A percentile compares a stretch with the other conserved stretches of the same genome.
These are phyloP conservation scores for Bonia amplexicaulis DNA, from an alignment of 176 grass and related monocot genomes.

Conservation along the genomic window DNA sequence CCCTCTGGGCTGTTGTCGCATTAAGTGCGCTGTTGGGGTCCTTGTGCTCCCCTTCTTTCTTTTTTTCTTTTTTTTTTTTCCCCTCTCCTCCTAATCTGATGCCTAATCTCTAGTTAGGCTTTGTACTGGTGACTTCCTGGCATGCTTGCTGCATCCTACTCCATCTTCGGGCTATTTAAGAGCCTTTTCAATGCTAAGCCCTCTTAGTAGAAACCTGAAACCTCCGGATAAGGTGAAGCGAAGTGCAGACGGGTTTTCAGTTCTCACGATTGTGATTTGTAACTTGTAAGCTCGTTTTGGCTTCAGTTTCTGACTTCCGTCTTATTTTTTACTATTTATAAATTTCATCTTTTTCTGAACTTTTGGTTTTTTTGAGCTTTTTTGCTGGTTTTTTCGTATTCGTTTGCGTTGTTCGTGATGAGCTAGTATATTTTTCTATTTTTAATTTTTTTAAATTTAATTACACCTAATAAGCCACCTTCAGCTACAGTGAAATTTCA, in stretches of 20 bases:
- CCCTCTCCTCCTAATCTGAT: not conserved
- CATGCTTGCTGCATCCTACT: not conserved
- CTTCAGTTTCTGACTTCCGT: too few relatives aligned
- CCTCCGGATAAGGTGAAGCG: not conserved
- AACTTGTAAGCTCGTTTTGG: not conserved
- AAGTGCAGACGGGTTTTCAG: not conserved
- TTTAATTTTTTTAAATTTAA: too few relatives aligned
- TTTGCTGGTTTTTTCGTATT: too few relatives aligned
- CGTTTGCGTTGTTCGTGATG: too few relatives aligned
- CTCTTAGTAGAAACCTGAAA: not conserved
- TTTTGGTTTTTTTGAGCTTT: too few relatives aligned
- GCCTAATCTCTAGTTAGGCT: not conserved
- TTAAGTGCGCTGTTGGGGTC: conserved; percentile 45
- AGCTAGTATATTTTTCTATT: too few relatives aligned
- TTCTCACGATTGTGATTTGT: not conserved
- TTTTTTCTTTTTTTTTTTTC: not conserved
- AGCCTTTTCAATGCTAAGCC: not conserved
- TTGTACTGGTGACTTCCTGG: not conserved
- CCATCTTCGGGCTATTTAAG: not conserved
- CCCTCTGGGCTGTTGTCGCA: conserved; percentile 50
- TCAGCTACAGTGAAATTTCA: too few relatives aligned
- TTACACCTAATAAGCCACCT: too few relatives aligned
- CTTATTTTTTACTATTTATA: too few relatives aligned
- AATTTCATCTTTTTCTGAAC: too few relatives aligned
- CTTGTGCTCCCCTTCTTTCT: conserved; percentile 10